phyloP scores from a whole-genome alignment of 495 filamentous ascomycete species.

The Chlorociboria aeruginascens region DNA sequence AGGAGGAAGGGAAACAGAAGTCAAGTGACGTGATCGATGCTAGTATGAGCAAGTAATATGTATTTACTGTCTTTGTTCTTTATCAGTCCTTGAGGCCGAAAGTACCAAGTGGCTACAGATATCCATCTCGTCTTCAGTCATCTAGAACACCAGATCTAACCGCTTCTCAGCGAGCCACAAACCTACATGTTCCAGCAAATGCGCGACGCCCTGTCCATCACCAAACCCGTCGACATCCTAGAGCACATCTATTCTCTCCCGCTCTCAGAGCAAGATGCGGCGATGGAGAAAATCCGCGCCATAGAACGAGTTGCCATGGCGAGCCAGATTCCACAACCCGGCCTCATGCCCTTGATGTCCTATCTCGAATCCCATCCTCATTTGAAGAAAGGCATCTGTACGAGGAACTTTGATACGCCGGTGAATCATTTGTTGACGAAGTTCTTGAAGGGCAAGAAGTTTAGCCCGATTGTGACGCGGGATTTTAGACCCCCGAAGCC shows the following conservation, averaged over 20 bases:
- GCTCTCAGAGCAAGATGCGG: constrained; percentile 41
- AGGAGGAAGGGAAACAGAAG: no score
- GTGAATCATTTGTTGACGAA: constrained; percentile 56
- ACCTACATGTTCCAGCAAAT: constrained; percentile 74
- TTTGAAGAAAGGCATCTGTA: constrained; percentile 76
- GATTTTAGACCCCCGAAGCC: constrained; percentile 82
- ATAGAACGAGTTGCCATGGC: constrained; percentile 74
- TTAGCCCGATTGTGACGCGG: constrained; percentile 75
- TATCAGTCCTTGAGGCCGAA: no score
- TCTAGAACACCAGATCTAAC: neutral
- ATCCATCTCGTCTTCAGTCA: neutral
- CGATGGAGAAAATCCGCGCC: constrained; percentile 57
- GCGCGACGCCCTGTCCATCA: neutral
- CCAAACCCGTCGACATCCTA: neutral
- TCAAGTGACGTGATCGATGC: no score
- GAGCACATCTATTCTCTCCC: constrained; percentile 7
- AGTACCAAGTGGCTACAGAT: no score
- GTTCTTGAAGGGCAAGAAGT: constrained; percentile 53
- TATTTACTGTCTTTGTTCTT: no score
- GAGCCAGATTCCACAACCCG: constrained; percentile 66
- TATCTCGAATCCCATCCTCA: constrained; percentile 53
- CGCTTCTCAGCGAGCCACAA: constrained; percentile 57
- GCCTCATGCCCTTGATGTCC: constrained; percentile 60
- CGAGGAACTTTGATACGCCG: constrained; percentile 79
- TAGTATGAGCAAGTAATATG: no score